Base-by-base conservation (phyloP, 164 flowering plant genomes). In the Annona squamosa region DNA sequence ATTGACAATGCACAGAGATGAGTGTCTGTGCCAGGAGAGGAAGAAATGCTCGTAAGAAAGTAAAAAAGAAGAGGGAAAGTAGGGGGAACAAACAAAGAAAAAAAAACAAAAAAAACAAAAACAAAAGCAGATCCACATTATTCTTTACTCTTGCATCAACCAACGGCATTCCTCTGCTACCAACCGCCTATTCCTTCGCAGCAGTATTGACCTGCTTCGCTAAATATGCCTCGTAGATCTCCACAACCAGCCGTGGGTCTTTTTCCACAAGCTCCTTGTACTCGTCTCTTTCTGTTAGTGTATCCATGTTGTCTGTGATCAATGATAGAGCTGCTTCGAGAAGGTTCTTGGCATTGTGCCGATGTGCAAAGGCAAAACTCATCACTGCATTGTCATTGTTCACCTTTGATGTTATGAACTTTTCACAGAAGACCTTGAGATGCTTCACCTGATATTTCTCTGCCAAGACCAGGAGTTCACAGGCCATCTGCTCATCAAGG, bases 361-460 rank as follows among this genome's bases (percentile, higher is more conserved):
- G 93, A 78, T 88, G 91, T 4, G 98, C 93, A 79, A 93, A 93
- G 48, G 90, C 91, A 69, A 80, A 93, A 82, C 73, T 82, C 65
- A 79, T 44, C 17, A 93, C 74, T 5, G 95, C 84, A 71, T 84
- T 91, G 47, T 89, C 91, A 85, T 86, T 84, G 76, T 82, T 89
- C 83, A 93, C 74, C 48, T 86, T 88, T 46, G 98, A 85, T 43
- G 88, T 78, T 79, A 93, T 74, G 77, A 81, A 90, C 81, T 82
- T 88, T 86, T 91, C 97, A 69, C 97, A 93, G 68, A 84, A 81
- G 1, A 84, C 71, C 79, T 91, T 93, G 63, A 93, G 89, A 71
- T 93, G 91, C 81, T 86, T 87, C 78, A 93, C 98, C 80, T 91
- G 84, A 77, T 91, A 93, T 73, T 91, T 93, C 70, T 93, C 98